Evolutionary conservation across 139 green algal species (phyloP), one percentile per base, ranked within the genome.

Genomic region (Chlorella sp.): DNA sequence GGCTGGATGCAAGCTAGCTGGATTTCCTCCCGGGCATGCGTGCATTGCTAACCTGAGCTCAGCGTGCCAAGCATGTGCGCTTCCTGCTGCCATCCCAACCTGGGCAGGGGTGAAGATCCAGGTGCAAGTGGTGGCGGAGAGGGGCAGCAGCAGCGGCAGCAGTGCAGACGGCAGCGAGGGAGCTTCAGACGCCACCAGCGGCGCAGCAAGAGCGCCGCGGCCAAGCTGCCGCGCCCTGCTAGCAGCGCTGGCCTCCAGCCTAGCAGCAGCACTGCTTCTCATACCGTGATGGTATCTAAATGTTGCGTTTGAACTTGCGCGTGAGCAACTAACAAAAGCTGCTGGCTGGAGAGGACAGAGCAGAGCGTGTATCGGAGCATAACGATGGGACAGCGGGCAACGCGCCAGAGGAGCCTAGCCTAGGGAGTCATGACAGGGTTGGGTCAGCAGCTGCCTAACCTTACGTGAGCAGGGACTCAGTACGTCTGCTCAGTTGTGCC

Each of bases 61-160:
- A 46, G 68, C 68, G 32, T 75, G 36, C 38, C 36, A 32, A 24
- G 30, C 43, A 16, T 78, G 43, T 44, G 32, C 20, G 1, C 17
- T 41, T 40, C 20, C 32, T 41, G 0, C 48, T 32, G 28, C 38
- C 16, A 60, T 16, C 51, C 51, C 51, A 24, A 24, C 16, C 14
- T 24, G 16, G 24, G 58, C 77, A 83, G 77, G 77, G 3, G 77
- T 83, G 28, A 83, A 83, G 77, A 64, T 83, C 13, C 56, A 46
- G 60, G 43, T 83, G 32, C 60, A 83, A 14, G 77, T 83, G 54
- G 65, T 83, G 54, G 41, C 60, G 9, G 30, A 83, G 77, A 60
- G 58, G 77, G 13, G 60, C 77, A 73, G 58, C 38, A 6, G 73
- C 54, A 48, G 51, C 51, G 24, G 58, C 30, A 51, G 20, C 46